Evolutionary conservation across 2,329 filamentous ascomycete genomes (phyloP).

Genomic region (Fusarium staphyleae): DNA sequence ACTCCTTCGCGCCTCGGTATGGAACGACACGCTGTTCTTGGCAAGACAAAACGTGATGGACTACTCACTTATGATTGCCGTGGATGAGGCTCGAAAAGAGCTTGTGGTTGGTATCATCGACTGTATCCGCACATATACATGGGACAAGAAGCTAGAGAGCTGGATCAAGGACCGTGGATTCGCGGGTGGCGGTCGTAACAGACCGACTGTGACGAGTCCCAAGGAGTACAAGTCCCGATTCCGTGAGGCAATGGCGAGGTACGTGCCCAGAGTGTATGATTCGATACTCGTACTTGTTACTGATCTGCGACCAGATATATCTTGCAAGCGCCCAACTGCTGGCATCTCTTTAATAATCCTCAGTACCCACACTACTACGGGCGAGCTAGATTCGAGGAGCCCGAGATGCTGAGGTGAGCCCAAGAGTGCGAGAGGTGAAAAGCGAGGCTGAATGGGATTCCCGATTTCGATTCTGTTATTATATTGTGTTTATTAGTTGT

Average conservation of each 20-base stretch:
- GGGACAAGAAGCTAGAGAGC: slow-evolving; percentile 99
- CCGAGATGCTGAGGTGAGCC: slow-evolving; percentile 42
- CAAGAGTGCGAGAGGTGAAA: background rate
- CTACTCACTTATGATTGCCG: slow-evolving; percentile 97
- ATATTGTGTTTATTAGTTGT: slow-evolving; percentile 7
- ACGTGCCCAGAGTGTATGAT: slow-evolving; percentile 50
- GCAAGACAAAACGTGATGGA: slow-evolving; percentile 98
- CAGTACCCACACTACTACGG: slow-evolving; percentile 49
- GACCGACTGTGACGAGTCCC: slow-evolving; percentile 94
- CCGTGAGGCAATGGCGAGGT: slow-evolving; percentile 94
- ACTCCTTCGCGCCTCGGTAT: slow-evolving; percentile 87
- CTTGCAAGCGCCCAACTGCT: slow-evolving; percentile 76
- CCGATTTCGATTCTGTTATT: slow-evolving; percentile 1
- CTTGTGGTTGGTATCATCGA: slow-evolving; percentile 98
- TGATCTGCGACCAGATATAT: slow-evolving; percentile 62
- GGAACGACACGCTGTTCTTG: slow-evolving; percentile 96
- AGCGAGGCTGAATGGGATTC: slow-evolving; percentile 4
- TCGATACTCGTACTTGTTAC: background rate
- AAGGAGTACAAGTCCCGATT: slow-evolving; percentile 98
- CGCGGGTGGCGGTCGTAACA: slow-evolving; percentile 75
- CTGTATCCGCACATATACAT: slow-evolving; percentile 97
- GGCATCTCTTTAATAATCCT: slow-evolving; percentile 70
- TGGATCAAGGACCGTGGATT: slow-evolving; percentile 99
- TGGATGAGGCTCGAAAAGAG: slow-evolving; percentile 88
- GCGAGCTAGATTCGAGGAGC: slow-evolving; percentile 51